Base-by-base conservation (phyloP, 768 basidiomycete species). In the Serendipita sp. region DNA sequence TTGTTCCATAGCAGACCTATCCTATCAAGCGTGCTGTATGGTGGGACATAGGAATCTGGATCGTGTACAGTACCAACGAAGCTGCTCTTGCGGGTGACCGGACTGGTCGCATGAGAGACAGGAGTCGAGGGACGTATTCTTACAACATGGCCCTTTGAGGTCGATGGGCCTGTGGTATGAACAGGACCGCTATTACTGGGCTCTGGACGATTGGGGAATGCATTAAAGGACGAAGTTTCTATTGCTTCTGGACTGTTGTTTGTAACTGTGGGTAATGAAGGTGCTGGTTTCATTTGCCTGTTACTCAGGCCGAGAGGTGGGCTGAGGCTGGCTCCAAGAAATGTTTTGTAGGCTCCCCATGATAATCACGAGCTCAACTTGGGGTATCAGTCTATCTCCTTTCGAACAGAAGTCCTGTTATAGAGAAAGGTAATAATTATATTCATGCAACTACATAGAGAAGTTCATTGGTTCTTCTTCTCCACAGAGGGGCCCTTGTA, bases 11-110 rank as follows among this genome's bases (percentile, higher is more conserved):
- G n/a, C 8, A 34, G 56, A 8, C 56, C 28, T 3, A 60, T 23
- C 36, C 36, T 60, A n/a, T 3, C 56, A 18, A 60, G 30, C 16
- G 4, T 23, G 16, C 28, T 38, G 30, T 34, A 34, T 8, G 56
- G 56, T 10, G 56, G 56, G 28, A 60, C 30, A 34, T 30, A 60
- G 4, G 30, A 34, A 35, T 60, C 56, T 10, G 56, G 56, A 30
- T 60, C 56, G 36, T 60, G 56, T 36, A 60, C 56, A 23, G 56
- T 60, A 8, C 56, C 56, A 30, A 60, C 56, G 32, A 60, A 60
- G 36, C 56, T 60, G 56, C 56, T 60, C n/a, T 38, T 28, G 8
- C 56, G 30, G n/a, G 16, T 38, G 36, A n/a, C 18, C 8, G 36
- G 30, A 32, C 28, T n/a, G 4, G 16, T n/a, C 2, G 10, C 34